Percentiles rank a stretch among this genome's conserved stretches.
Evolutionary conservation across 2,329 filamentous ascomycete genomes (phyloP).

Genomic region (Aspergillus felis): DNA sequence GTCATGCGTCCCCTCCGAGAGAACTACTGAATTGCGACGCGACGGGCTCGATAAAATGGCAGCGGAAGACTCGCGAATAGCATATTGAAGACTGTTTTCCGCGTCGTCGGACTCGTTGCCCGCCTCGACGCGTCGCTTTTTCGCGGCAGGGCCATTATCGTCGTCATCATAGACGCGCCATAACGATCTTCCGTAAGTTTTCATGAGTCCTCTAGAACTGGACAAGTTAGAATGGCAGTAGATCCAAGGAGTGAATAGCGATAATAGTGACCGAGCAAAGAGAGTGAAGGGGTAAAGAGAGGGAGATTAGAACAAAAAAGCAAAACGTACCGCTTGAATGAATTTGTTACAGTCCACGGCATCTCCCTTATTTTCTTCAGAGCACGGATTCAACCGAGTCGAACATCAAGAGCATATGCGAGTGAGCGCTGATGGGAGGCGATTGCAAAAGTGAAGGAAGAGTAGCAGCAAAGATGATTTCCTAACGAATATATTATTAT

Average conservation of each 20-base stretch:
- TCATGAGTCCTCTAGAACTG: conserved; percentile 44
- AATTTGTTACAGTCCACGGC: conserved; percentile 50
- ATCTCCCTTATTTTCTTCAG: conserved; percentile 32
- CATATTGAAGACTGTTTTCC: conserved; percentile 45
- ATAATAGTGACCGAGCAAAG: conserved; percentile 3
- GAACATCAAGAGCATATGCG: conserved; percentile 10
- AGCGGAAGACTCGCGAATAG: conserved; percentile 46
- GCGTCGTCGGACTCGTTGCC: conserved; percentile 38
- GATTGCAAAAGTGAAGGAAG: background rate
- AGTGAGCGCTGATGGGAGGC: background rate
- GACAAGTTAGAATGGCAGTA: conserved; percentile 3
- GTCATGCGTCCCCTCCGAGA: conserved; percentile 41
- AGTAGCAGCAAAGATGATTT: background rate
- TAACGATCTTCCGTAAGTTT: conserved; percentile 46
- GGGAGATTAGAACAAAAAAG: background rate
- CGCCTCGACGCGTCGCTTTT: conserved; percentile 43
- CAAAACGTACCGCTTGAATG: conserved; percentile 44
- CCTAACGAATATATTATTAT: background rate
- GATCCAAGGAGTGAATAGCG: background rate
- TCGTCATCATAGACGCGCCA: conserved; percentile 48
- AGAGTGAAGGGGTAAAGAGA: conserved; percentile 1
- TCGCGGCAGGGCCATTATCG: conserved; percentile 39
- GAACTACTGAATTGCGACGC: conserved; percentile 43
- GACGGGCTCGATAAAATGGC: conserved; percentile 45
- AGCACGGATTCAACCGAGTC: conserved; percentile 13